A percentile compares a stretch with the other conserved stretches of the same genome.
These are phyloP conservation scores for Camelina hispida DNA, from an alignment of 345 rosid genomes.

Conservation along the genomic window DNA sequence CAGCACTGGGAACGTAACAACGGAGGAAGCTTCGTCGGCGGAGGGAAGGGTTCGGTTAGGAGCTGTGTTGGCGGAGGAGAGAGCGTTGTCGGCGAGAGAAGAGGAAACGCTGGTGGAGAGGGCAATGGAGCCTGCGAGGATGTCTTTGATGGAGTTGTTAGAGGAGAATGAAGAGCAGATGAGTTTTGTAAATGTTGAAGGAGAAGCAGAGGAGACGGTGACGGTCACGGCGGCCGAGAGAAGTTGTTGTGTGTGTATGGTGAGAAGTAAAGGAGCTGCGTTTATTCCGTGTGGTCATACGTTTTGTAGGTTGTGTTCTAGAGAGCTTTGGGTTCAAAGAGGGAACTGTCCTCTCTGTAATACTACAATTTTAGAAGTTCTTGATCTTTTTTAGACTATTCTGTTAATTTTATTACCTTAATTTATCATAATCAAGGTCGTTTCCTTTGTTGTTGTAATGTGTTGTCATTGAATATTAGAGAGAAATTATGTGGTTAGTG, in stretches of 20 bases:
- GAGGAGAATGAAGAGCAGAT: constrained; percentile 76
- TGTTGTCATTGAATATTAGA: constrained; percentile 1
- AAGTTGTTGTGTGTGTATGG: constrained; percentile 94
- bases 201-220: constrained; percentile 34
- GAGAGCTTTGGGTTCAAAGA: constrained; percentile 74
- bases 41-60: constrained; percentile 48
- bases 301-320: constrained; percentile 88
- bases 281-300: constrained; percentile 98
- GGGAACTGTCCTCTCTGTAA: constrained; percentile 80
- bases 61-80: constrained; percentile 64
- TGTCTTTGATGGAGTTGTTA: constrained; percentile 92
- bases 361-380: constrained; percentile 66
- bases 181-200: constrained; percentile 35
- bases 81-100: constrained; percentile 69
- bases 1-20: constrained; percentile 32
- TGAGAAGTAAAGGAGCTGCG: constrained; percentile 92
- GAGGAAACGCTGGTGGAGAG: constrained; percentile 34
- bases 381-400: constrained; percentile 53
- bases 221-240: constrained; percentile 53
- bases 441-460: constrained; percentile 29
- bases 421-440: constrained; percentile 17
- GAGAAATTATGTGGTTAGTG: background rate
- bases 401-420: background rate
- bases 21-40: constrained; percentile 5
- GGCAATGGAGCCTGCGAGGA: constrained; percentile 55